Conservation (phyloP, 2,329 filamentous ascomycete genomes). For the Phyllosticta ampelicida region DNA sequence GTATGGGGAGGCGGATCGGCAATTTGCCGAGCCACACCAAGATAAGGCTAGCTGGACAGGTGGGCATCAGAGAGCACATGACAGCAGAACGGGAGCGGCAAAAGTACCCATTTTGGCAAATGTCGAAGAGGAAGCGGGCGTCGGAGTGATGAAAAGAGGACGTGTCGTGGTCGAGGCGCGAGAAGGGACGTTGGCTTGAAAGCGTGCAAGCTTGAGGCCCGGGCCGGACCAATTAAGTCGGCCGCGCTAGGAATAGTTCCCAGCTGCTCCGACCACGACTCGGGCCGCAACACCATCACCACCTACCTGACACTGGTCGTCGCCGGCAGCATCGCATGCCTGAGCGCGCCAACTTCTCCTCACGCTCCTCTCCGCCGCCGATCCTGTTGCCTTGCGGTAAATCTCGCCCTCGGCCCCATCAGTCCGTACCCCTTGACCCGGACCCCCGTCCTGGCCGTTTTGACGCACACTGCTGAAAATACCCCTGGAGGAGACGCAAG, state of each 20-base stretch:
- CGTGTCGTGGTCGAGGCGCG: neutral
- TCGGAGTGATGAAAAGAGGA: neutral
- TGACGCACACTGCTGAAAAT: neutral
- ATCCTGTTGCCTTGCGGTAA: neutral
- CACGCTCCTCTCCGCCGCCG: neutral
- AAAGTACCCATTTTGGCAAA: neutral
- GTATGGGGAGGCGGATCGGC: neutral
- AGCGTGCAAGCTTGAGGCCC: too few relatives aligned
- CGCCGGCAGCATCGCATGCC: neutral
- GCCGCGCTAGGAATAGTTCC: neutral
- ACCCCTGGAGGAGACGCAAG: neutral
- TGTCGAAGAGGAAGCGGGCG: neutral
- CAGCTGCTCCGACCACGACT: neutral
- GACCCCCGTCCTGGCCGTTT: neutral
- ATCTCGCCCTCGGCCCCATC: neutral
- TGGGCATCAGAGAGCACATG: neutral
- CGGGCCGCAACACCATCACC: neutral
- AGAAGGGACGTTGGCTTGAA: neutral
- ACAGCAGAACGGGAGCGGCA: neutral
- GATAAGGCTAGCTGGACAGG: too few relatives aligned
- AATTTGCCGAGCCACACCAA: slow-evolving; percentile 1
- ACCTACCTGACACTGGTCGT: neutral
- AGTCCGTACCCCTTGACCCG: neutral
- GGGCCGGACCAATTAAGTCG: neutral
- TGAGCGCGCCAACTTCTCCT: neutral